Conservation (phyloP, 345 rosid genomes). For the Punica granatum region DNA sequence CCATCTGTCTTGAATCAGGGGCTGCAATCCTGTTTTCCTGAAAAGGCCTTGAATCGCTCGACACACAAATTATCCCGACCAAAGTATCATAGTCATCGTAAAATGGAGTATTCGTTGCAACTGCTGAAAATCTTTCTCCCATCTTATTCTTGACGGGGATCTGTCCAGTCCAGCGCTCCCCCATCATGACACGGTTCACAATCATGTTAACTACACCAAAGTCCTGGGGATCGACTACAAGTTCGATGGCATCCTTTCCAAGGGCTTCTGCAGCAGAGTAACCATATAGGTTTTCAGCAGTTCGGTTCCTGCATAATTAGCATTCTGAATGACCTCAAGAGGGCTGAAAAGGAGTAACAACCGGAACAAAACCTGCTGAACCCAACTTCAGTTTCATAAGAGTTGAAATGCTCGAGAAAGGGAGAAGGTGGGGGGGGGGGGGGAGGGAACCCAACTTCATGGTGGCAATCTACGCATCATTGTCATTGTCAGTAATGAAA, state of each 20-base stretch:
- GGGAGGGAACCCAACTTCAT: background rate
- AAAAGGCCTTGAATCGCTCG: constrained; percentile 49
- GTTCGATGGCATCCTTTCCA: constrained; percentile 58
- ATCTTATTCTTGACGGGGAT: constrained; percentile 73
- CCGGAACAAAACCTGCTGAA: background rate
- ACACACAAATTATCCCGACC: constrained; percentile 73
- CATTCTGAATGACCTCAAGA: background rate
- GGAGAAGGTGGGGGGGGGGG: too few species aligned
- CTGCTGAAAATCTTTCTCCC: constrained; percentile 52
- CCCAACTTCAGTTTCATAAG: background rate
- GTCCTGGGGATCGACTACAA: constrained; percentile 64
- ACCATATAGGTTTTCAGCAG: constrained; percentile 84
- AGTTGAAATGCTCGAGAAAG: background rate
- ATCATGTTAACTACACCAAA: constrained; percentile 40
- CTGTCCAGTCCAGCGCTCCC: constrained; percentile 92
- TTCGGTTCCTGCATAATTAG: constrained; percentile 59
- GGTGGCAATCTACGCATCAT: background rate
- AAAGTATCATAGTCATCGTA: constrained; percentile 64
- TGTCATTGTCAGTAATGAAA: background rate
- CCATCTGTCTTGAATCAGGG: constrained; percentile 26
- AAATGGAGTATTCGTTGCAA: constrained; percentile 69
- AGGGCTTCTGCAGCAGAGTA: constrained; percentile 71
- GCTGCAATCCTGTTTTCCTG: constrained; percentile 29
- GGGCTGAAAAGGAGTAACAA: background rate
- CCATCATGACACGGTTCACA: constrained; percentile 39